phyloP scores from a whole-genome alignment of 495 filamentous ascomycete genomes.

The Aspergillus sparsus region DNA sequence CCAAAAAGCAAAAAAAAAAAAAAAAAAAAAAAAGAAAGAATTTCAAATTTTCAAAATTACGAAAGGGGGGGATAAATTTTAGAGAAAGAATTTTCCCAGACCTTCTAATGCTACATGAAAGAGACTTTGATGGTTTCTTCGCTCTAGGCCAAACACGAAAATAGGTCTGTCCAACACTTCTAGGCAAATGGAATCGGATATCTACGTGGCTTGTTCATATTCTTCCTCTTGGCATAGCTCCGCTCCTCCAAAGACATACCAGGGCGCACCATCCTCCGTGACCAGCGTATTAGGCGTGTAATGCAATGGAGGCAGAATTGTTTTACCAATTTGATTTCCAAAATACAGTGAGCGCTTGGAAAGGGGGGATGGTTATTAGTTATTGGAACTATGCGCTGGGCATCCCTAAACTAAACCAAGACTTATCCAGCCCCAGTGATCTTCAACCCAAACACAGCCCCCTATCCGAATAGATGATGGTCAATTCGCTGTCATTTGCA shows the following conservation, averaged over 20 bases:
- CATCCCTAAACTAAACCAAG: too few relatives aligned
- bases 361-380: too few relatives aligned
- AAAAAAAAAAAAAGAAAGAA: background rate
- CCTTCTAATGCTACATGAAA: too few relatives aligned
- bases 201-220: constrained; percentile 13
- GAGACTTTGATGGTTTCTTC: too few relatives aligned
- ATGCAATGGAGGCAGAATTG: background rate
- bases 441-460: too few relatives aligned
- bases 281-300: constrained; percentile 3
- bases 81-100: background rate
- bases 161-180: background rate
- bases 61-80: background rate
- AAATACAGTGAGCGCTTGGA: too few relatives aligned
- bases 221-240: constrained; percentile 15
- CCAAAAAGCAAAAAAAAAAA: background rate
- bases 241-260: constrained; percentile 12
- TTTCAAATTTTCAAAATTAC: too few relatives aligned
- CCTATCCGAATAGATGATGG: too few relatives aligned
- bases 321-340: background rate
- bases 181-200: background rate
- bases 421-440: too few relatives aligned
- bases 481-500: too few relatives aligned
- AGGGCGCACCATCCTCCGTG: background rate
- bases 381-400: too few relatives aligned
- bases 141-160: background rate